These are phyloP conservation scores for Phytopythium aichiense DNA, from an alignment of 352 stramenopile genomes.

Conservation along the genomic window DNA sequence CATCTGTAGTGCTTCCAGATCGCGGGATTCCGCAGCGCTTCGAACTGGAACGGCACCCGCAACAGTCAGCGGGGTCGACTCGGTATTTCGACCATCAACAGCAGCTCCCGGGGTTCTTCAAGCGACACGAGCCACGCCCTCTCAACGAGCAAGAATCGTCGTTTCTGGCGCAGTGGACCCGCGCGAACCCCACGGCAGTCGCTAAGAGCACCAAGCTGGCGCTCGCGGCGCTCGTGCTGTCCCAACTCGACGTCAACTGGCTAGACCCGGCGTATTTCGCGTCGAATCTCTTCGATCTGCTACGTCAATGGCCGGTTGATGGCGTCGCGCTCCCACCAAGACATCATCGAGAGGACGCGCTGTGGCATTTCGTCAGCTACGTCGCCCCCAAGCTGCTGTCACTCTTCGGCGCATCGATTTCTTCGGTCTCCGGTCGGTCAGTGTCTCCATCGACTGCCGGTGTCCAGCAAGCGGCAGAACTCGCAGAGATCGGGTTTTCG, in stretches of 20 bases:
- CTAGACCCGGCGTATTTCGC: slow-evolving; percentile 1
- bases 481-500: slow-evolving; percentile 1
- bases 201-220: slow-evolving; percentile 3
- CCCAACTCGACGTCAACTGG: slow-evolving; percentile 6
- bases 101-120: neutral
- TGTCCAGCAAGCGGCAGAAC: neutral
- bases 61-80: neutral
- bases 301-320: slow-evolving; percentile 2
- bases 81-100: neutral
- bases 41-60: neutral
- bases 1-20: neutral
- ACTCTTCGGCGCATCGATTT: neutral
- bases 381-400: slow-evolving; percentile 3
- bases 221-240: slow-evolving; percentile 4
- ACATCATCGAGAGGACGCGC: neutral
- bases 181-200: neutral
- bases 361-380: slow-evolving; percentile 2
- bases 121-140: neutral
- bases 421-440: neutral
- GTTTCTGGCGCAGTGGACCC: slow-evolving; percentile 2
- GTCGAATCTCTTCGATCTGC: neutral
- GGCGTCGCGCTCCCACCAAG: neutral
- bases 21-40: neutral
- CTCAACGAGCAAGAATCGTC: neutral
- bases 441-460: neutral